A percentile compares a stretch with the other conserved stretches of the same genome.
phyloP scores from a whole-genome alignment of 2,329 filamentous ascomycete species.

The Sarocladiaceae sp. region DNA sequence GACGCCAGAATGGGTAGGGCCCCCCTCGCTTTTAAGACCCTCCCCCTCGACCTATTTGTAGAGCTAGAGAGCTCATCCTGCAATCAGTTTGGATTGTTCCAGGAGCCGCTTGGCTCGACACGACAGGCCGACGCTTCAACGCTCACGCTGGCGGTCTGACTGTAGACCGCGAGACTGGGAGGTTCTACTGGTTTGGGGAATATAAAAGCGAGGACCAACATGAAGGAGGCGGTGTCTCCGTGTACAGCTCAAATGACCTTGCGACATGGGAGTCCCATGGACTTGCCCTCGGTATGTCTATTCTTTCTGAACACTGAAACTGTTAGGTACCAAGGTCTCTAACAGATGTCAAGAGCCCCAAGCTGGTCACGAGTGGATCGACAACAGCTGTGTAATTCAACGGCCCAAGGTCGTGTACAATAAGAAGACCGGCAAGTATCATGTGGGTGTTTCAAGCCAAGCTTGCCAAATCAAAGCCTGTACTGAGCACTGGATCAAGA shows the following conservation, averaged over 20 bases:
- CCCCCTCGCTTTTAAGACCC: neutral
- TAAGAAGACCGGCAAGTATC: slow-evolving; percentile 48
- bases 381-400: slow-evolving; percentile 54
- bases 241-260: slow-evolving; percentile 57
- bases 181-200: slow-evolving; percentile 60
- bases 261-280: slow-evolving; percentile 56
- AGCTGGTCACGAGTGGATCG: slow-evolving; percentile 50
- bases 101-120: slow-evolving; percentile 57
- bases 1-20: neutral
- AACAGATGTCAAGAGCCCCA: slow-evolving; percentile 35
- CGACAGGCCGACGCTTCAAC: slow-evolving; percentile 54
- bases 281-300: slow-evolving; percentile 44
- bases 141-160: slow-evolving; percentile 57
- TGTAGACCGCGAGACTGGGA: slow-evolving; percentile 45
- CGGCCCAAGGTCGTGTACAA: slow-evolving; percentile 59
- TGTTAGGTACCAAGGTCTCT: no score
- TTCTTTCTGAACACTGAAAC: neutral
- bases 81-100: slow-evolving; percentile 50
- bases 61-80: neutral
- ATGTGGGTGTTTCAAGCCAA: slow-evolving; percentile 33
- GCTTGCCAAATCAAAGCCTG: neutral
- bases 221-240: slow-evolving; percentile 57
- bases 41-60: neutral
- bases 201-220: slow-evolving; percentile 54
- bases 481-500: slow-evolving; percentile 24